phyloP scores from a whole-genome alignment of 345 rosid species.

The Boechera retrofracta region DNA sequence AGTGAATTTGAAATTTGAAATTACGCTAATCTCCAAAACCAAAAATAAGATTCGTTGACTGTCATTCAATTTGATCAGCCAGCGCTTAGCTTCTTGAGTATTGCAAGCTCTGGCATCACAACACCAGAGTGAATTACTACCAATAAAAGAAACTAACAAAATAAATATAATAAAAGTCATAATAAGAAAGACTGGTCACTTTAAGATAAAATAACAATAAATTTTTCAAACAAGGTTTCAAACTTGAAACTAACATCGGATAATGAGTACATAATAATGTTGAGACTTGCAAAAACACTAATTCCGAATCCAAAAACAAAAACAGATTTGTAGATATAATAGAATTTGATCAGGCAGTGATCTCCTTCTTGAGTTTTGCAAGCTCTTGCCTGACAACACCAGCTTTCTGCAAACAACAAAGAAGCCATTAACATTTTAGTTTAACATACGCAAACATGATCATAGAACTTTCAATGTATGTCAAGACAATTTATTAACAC shows the following conservation, averaged over 20 bases:
- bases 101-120: too few species aligned
- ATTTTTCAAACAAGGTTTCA: constrained; percentile 10
- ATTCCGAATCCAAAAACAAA: constrained; percentile 27
- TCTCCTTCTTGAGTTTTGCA: constrained; percentile 59
- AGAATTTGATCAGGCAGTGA: constrained; percentile 34
- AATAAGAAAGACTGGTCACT: too few species aligned
- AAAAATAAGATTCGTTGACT: too few species aligned
- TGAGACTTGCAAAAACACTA: constrained; percentile 26
- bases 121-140: too few species aligned
- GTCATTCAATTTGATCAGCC: too few species aligned
- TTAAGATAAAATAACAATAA: too few species aligned
- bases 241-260: constrained; percentile 26
- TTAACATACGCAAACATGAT: neutral
- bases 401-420: constrained; percentile 48
- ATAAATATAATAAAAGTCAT: too few species aligned
- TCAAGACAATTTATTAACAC: neutral
- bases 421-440: neutral
- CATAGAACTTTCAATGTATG: neutral
- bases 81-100: too few species aligned
- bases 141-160: too few species aligned
- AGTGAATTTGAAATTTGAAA: too few species aligned
- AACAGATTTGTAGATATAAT: constrained; percentile 1
- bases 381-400: constrained; percentile 64
- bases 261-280: neutral
- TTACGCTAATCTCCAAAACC: too few species aligned